Percentiles rank a stretch among this genome's conserved stretches.
phyloP scores from a whole-genome alignment of 768 basidiomycete species.

The Naganishia vaughanmartiniae region DNA sequence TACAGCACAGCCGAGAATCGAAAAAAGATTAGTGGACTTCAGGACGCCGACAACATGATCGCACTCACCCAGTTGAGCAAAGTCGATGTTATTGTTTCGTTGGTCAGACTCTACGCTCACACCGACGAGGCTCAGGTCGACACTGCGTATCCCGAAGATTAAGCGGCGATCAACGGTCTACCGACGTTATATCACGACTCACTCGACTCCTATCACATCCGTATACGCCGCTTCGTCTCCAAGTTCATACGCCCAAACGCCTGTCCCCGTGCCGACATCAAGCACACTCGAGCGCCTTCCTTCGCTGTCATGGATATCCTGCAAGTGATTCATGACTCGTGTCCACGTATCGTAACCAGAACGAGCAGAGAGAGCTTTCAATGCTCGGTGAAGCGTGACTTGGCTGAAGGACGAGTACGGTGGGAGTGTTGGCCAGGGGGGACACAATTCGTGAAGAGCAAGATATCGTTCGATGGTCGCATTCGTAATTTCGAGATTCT shows the following conservation, averaged over 20 bases:
- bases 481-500: not conserved
- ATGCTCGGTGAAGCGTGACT: slow-evolving; percentile 25
- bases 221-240: slow-evolving; percentile 23
- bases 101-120: slow-evolving; percentile 22
- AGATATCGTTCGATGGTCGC: slow-evolving; percentile 9
- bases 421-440: not conserved
- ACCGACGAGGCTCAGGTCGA: slow-evolving; percentile 28
- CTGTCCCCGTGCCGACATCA: slow-evolving; percentile 31
- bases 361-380: slow-evolving; percentile 28
- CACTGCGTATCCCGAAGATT: not conserved
- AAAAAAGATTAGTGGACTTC: not conserved
- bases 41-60: not conserved
- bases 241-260: slow-evolving; percentile 25
- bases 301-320: slow-evolving; percentile 2
- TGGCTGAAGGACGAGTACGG: slow-evolving; percentile 20
- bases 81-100: slow-evolving; percentile 27
- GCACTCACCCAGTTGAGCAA: slow-evolving; percentile 23
- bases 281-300: slow-evolving; percentile 24
- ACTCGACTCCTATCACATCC: slow-evolving; percentile 33
- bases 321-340: slow-evolving; percentile 14
- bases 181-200: not conserved
- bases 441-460: slow-evolving; percentile 4
- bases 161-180: not conserved
- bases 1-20: slow-evolving; percentile 6
- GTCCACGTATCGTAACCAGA: slow-evolving; percentile 24